Evolutionary conservation across 345 rosid genomes (phyloP).

Genomic region (Noccaea bulbosa): DNA sequence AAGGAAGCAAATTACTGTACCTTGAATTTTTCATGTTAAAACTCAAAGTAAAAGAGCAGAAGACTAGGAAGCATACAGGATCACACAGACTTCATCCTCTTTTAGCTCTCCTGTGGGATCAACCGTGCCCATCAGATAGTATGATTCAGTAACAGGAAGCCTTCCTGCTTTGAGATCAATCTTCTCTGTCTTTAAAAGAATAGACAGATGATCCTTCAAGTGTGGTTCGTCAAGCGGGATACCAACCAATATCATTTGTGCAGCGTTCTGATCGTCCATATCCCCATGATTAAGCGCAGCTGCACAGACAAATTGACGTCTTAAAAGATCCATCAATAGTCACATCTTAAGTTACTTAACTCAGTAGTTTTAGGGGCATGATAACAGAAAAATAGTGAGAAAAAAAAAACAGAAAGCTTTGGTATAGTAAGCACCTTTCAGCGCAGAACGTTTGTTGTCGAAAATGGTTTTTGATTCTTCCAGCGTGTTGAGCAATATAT

Average conservation of each 20-base stretch:
- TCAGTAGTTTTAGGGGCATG: not conserved
- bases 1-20: not conserved
- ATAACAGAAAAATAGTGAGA: not conserved
- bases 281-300: constrained; percentile 56
- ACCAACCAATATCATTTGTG: constrained; percentile 65
- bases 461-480: constrained; percentile 54
- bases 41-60: constrained; percentile 3
- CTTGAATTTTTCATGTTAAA: constrained; percentile 18
- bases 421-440: constrained; percentile 53
- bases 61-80: constrained; percentile 56
- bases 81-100: constrained; percentile 75
- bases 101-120: constrained; percentile 74
- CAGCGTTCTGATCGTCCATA: constrained; percentile 53
- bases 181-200: constrained; percentile 50
- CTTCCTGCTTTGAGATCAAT: constrained; percentile 61
- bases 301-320: constrained; percentile 36
- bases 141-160: constrained; percentile 67
- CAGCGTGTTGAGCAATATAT: constrained; percentile 51
- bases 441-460: constrained; percentile 53
- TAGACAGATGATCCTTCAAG: constrained; percentile 54
- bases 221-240: constrained; percentile 73
- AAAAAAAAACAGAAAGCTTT: constrained; percentile 7
- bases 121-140: constrained; percentile 83
- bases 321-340: not conserved
- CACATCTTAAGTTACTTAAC: not conserved